Conservation (phyloP, 139 green algal genomes). For the Haematococcus lacustris region DNA sequence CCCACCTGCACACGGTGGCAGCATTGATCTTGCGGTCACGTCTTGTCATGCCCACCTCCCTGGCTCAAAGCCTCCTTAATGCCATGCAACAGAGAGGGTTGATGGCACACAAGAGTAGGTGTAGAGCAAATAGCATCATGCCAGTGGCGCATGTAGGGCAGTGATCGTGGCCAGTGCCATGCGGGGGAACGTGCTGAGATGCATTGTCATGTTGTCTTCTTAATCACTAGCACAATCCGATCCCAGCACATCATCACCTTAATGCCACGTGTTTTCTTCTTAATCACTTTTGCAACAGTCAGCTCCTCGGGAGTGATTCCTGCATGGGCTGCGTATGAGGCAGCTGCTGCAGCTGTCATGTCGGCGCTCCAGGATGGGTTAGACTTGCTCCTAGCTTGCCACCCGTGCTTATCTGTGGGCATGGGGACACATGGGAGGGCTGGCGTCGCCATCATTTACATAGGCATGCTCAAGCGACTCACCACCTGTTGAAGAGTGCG, state of each 20-base stretch:
- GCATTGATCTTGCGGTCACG: not conserved
- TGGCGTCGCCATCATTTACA: not conserved
- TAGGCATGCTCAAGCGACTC: not conserved
- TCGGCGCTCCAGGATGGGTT: not conserved
- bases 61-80: not conserved
- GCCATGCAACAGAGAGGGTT: not conserved
- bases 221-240: no score
- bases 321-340: not conserved
- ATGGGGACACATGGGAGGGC: not conserved
- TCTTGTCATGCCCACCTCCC: not conserved
- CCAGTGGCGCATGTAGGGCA: not conserved
- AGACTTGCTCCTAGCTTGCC: not conserved
- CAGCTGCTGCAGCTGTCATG: conserved; percentile 3
- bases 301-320: not conserved
- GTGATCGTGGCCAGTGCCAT: not conserved
- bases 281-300: not conserved
- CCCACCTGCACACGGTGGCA: conserved; percentile 10
- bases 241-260: not conserved
- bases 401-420: not conserved
- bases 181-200: not conserved
- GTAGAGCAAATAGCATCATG: not conserved
- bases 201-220: not conserved
- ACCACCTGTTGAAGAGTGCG: not conserved
- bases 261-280: conserved; percentile 7
- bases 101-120: no score